Base-by-base conservation (phyloP, 2,329 filamentous ascomycete genomes). In the Trichoderma lentiforme region DNA sequence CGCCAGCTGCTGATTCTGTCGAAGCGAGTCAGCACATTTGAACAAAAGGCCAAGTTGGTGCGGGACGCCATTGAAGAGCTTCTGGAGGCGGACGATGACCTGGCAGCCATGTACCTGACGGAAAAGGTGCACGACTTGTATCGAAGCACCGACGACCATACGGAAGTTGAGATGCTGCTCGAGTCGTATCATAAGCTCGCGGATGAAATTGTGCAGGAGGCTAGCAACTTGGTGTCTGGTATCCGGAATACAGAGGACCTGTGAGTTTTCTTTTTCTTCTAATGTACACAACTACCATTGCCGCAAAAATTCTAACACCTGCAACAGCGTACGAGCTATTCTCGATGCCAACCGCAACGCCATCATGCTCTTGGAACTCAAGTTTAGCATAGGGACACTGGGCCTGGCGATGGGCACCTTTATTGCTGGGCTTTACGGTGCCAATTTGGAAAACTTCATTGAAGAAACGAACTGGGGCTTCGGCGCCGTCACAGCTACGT, bases 221-320 rank as follows among this genome's bases (percentile, higher is more conserved):
- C 94, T 18, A 93, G 94, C 73, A 98, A 97, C 82, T 82, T 98
- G 75, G 95, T 98, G 71, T 95, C 93, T 11, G 94, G 93, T 75
- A 99, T 99, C 80, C 90, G 96, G 77, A 99, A 98, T 82, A 99
- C 96, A 1, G 96, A 99, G 82, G 96, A 99, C 83, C 97, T 99
- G 94, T 97, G 86, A 83, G 92, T 63, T 18, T 26, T 8, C 26
- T 32, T 63, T n/a, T 64, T n/a, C 28, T 30, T n/a, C 28, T 30
- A 30, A 30, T 8, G 28, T 30, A 30, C 28, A 30, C 7, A 30
- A 30, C 7, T 6, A 30, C 28, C 28, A 30, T 30, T 30, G 28
- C 28, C 28, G 28, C 28, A 30, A 30, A 30, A 30, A 30, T 30
- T 30, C 18, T 53, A 53, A 53, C 47, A 24, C 12, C n/a, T 7